Base-by-base conservation (phyloP, 192 early-diverging fungal species). In the Coemansia sp. region DNA sequence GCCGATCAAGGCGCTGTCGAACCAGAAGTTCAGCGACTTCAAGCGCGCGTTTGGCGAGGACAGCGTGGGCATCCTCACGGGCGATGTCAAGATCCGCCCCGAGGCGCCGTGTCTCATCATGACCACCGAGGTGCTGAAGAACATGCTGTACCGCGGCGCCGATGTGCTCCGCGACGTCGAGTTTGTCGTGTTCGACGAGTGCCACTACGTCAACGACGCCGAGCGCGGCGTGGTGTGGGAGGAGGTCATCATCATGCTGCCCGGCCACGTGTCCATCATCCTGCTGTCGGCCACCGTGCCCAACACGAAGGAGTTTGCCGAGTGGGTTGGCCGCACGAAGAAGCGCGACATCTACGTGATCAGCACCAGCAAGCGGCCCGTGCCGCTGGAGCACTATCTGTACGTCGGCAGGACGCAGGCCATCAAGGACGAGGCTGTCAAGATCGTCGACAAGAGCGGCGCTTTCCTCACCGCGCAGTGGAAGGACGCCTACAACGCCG, bases 131-230 rank as follows among this genome's bases (percentile, higher is more conserved):
- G 97, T 99, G 87, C 83, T 99, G 56, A 85, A 95, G 58, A 93
- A 90, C 71, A 99, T 99, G 97, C 86, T 99, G 9, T 99, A 99
- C 75, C 89, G 94, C 50, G 96, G 96, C 15, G 96, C 97, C 5
- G 96, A 98, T 77, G 76, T 98, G 47, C 91, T 99, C 64, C 89
- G 96, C 19, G 97, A 99, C 71, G 95, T 99, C 12, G 97, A 99
- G 80, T 99, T 95, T 90, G 97, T 99, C 2, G 94, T 99, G 58
- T 99, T 99, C 87, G 97, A 99, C 81, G 97, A 99, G 82, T 93
- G 95, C 52, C 97, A 99, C 70, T 99, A 99, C 76, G 87, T 99
- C 37, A 98, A 98, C 71, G 95, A 99, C 75, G 64, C 90, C 9
- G 97, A 95, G 86, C 87, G 87, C 64, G 97, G 97, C 59, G 96